These are phyloP conservation scores for Tetracladium marchalianum DNA, from an alignment of 495 filamentous ascomycete genomes.

Conservation along the genomic window DNA sequence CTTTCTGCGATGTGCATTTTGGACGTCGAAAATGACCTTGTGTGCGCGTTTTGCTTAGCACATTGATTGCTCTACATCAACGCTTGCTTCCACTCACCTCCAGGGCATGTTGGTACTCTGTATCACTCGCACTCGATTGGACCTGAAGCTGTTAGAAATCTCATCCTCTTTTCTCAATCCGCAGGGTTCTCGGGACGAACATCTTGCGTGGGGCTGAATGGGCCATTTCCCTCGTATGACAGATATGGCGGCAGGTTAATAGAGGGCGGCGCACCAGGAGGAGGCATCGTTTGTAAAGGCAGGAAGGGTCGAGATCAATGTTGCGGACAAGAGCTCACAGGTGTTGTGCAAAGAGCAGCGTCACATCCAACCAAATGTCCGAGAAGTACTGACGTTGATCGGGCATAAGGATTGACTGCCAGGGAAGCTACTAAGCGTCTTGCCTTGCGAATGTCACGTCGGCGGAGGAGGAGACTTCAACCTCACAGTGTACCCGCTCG, in stretches of 20 bases:
- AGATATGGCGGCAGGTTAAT: conserved; percentile 7
- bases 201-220: conserved; percentile 13
- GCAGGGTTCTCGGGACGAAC: background rate
- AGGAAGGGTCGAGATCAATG: too few species aligned
- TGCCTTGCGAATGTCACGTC: too few species aligned
- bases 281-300: conserved; percentile 5
- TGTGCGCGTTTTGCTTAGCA: conserved; percentile 3
- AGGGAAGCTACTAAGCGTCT: too few species aligned
- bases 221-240: conserved; percentile 4
- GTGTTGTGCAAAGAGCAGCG: too few species aligned
- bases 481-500: too few species aligned
- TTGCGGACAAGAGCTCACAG: too few species aligned
- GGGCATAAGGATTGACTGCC: too few species aligned
- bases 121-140: conserved; percentile 16
- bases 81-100: conserved; percentile 7
- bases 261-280: conserved; percentile 1
- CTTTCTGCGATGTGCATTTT: conserved; percentile 69
- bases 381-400: too few species aligned
- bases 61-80: background rate
- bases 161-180: background rate
- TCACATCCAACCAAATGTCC: too few species aligned
- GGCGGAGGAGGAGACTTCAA: too few species aligned
- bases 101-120: conserved; percentile 21
- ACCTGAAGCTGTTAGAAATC: conserved; percentile 5
- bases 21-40: conserved; percentile 65